Percentiles rank a stretch among this genome's conserved stretches.
Conservation (phyloP, 192 early-diverging fungal species). For the Coemansia sp. region DNA sequence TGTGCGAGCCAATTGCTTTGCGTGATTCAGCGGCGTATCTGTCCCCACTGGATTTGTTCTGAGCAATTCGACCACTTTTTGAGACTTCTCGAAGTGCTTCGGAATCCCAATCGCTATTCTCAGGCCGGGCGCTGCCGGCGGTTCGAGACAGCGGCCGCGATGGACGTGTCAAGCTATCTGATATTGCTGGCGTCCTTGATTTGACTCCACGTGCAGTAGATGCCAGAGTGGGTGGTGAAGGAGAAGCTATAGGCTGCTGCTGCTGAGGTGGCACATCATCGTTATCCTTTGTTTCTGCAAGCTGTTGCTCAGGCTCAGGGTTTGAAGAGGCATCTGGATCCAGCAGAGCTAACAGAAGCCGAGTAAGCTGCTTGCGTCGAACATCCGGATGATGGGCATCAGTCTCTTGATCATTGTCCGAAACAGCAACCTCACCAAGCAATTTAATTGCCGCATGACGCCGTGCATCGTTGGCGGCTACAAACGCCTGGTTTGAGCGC, state of each 20-base stretch:
- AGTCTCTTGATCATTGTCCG: not conserved
- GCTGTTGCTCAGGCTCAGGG: not conserved
- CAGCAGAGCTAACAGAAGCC: slow-evolving; percentile 29
- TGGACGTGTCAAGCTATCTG: not conserved
- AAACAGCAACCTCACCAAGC: slow-evolving; percentile 18
- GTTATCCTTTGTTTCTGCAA: not conserved
- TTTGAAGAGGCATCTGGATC: slow-evolving; percentile 11
- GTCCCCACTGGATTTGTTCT: slow-evolving; percentile 13
- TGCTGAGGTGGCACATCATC: not conserved
- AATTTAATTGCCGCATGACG: slow-evolving; percentile 24
- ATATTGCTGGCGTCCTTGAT: not conserved
- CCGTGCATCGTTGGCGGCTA: slow-evolving; percentile 18
- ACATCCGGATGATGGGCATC: not conserved
- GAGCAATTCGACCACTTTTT: slow-evolving; percentile 13
- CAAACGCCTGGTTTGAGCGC: slow-evolving; percentile 26
- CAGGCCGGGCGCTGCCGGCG: slow-evolving; percentile 1
- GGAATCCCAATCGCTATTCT: slow-evolving; percentile 32
- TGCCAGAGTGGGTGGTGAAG: not conserved
- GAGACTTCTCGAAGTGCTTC: slow-evolving; percentile 29
- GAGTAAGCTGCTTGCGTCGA: slow-evolving; percentile 23
- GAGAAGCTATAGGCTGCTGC: not conserved
- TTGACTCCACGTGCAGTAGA: not conserved
- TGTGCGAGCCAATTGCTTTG: slow-evolving; percentile 27
- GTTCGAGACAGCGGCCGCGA: slow-evolving; percentile 6
- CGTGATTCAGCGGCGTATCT: slow-evolving; percentile 35